Base-by-base conservation (phyloP, 768 basidiomycete species). In the Boletus sp. region DNA sequence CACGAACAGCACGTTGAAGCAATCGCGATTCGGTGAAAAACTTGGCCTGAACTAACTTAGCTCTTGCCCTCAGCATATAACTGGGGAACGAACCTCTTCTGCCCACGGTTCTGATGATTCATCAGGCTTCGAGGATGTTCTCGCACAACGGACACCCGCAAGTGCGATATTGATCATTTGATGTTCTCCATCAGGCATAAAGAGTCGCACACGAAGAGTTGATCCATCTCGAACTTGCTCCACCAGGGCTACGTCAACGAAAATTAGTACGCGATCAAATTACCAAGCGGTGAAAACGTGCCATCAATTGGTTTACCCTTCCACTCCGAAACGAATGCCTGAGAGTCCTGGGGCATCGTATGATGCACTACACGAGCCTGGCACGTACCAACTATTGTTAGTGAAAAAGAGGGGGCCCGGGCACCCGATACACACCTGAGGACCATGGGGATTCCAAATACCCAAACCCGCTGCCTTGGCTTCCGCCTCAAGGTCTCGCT, bases 141-240 rank as follows among this genome's bases (percentile, higher is more conserved):
- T 86, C 40, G 90, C 78, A 67, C 86, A 85, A 46, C 90, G 84
- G 49, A 93, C 85, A 44, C 93, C 93, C 30, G 93, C 91, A 57
- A 92, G 79, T 8, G 88, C 80, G 60, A 98, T 81, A 68, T 93
- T 97, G 70, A 89, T 80, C 55, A 95, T 79, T 75, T 97, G 97
- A 68, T 99, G 97, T 55, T 90, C 85, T 11, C 87, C 89, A 44
- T 91, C 86, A 17, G 94, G 89, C 77, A 98, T 83, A 54, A 97
- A 77, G 47, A 98, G 81, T 49, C 97, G 87, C 47, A 90, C 84
- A 20, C 96, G 89, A 32, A 98, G 75, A 30, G 92, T 95, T 20
- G 91, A 89, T 48, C 94, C 96, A 68, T 98, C 95, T 49, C 90
- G 83, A 51, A 98, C 94, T 68, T 90, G 87, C 74, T 99, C 96